These are phyloP conservation scores for Cercospora zeina DNA, from an alignment of 2,329 filamentous ascomycete genomes.

Conservation along the genomic window DNA sequence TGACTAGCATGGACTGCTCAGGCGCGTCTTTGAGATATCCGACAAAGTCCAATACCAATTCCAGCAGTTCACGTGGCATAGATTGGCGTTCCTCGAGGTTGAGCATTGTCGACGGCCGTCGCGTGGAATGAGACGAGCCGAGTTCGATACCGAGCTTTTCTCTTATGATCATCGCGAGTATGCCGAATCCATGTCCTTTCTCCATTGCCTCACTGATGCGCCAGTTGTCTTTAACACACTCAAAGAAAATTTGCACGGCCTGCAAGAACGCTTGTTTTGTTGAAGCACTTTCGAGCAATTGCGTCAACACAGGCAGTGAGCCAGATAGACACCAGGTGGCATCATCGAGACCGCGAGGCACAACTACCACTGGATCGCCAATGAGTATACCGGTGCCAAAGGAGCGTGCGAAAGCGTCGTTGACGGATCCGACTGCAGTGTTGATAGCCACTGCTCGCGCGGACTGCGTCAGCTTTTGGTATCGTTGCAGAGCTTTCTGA, in stretches of 20 bases:
- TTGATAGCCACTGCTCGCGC: slow-evolving; percentile 83
- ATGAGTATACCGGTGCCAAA: slow-evolving; percentile 81
- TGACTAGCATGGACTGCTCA: slow-evolving; percentile 88
- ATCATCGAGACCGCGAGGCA: slow-evolving; percentile 85
- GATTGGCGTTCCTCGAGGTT: slow-evolving; percentile 51
- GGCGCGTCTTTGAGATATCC: slow-evolving; percentile 81
- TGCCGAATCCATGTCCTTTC: slow-evolving; percentile 87
- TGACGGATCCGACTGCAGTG: slow-evolving; percentile 79
- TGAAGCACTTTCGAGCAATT: slow-evolving; percentile 75
- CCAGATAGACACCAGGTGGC: slow-evolving; percentile 91
- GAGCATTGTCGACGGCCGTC: slow-evolving; percentile 30
- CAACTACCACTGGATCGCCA: slow-evolving; percentile 76
- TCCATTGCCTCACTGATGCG: slow-evolving; percentile 98
- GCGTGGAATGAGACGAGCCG: slow-evolving; percentile 30
- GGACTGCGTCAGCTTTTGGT: slow-evolving; percentile 69
- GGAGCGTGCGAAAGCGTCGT: slow-evolving; percentile 78
- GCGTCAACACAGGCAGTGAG: slow-evolving; percentile 80
- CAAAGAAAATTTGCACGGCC: slow-evolving; percentile 79
- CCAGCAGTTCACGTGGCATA: slow-evolving; percentile 64
- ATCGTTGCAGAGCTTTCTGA: slow-evolving; percentile 43
- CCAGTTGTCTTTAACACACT: slow-evolving; percentile 88
- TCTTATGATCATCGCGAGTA: slow-evolving; percentile 78
- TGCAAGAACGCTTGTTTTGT: slow-evolving; percentile 70
- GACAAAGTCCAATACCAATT: slow-evolving; percentile 78
- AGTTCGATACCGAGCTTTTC: slow-evolving; percentile 69